Conservation (phyloP, 306 rosid species). For the Cajanus cajan region DNA sequence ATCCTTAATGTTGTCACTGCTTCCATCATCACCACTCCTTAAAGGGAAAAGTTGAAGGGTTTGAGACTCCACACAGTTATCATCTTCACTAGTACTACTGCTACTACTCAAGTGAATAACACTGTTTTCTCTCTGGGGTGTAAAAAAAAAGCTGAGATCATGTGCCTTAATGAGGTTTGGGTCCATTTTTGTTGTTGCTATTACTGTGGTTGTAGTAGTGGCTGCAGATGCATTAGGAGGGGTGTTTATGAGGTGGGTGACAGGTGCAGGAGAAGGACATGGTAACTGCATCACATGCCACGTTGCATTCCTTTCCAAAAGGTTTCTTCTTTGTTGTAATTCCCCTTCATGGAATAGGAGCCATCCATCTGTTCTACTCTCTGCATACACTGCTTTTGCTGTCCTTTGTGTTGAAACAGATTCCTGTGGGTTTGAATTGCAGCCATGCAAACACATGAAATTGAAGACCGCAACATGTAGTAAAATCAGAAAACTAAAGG, state of each 20-base stretch:
- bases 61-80: slow-evolving; percentile 43
- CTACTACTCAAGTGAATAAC: slow-evolving; percentile 26
- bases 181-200: slow-evolving; percentile 38
- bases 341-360: slow-evolving; percentile 62
- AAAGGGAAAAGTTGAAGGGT: slow-evolving; percentile 89
- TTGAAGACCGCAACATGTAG: slow-evolving; percentile 9
- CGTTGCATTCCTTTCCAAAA: slow-evolving; percentile 77
- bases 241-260: slow-evolving; percentile 36
- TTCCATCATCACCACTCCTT: slow-evolving; percentile 39
- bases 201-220: slow-evolving; percentile 20
- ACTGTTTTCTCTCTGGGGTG: slow-evolving; percentile 36
- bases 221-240: slow-evolving; percentile 17
- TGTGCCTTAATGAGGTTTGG: slow-evolving; percentile 48
- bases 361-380: slow-evolving; percentile 69
- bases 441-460: neutral
- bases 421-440: slow-evolving; percentile 50
- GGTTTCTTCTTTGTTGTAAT: slow-evolving; percentile 61
- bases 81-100: neutral
- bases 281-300: slow-evolving; percentile 77
- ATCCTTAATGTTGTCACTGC: slow-evolving; percentile 29
- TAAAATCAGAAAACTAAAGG: neutral
- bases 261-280: slow-evolving; percentile 34
- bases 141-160: slow-evolving; percentile 51
- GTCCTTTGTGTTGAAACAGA: slow-evolving; percentile 53
- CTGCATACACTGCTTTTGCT: slow-evolving; percentile 20